Evolutionary conservation across 495 filamentous ascomycete genomes (phyloP).

Genomic region (Daldinia grandis): DNA sequence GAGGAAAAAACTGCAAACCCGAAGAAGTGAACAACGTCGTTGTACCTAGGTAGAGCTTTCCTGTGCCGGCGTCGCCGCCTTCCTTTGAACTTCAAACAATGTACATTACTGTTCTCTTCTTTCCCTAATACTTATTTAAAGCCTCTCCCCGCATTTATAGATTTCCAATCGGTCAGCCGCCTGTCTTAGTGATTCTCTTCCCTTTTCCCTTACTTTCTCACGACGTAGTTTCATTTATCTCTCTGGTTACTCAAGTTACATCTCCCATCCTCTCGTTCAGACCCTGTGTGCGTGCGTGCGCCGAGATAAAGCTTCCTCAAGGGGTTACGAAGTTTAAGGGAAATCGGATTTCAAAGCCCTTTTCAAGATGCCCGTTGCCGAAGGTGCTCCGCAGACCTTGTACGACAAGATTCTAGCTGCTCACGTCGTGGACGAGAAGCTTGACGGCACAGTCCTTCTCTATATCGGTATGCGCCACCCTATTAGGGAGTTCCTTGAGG

Average conservation of each 20-base stretch:
- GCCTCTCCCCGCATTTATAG: constrained; percentile 37
- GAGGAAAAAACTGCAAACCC: constrained; percentile 12
- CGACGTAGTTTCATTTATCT: not conserved
- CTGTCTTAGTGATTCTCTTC: not conserved
- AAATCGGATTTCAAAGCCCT: constrained; percentile 9
- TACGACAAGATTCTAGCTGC: constrained; percentile 97
- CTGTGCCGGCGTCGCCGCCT: constrained; percentile 25
- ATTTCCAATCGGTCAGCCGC: constrained; percentile 16
- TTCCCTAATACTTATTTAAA: constrained; percentile 28
- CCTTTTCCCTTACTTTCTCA: constrained; percentile 1
- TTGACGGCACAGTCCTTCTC: constrained; percentile 88
- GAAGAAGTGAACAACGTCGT: constrained; percentile 3
- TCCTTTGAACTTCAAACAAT: constrained; percentile 22
- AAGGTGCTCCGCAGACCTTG: constrained; percentile 81
- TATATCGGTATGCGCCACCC: constrained; percentile 76
- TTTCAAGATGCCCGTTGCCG: constrained; percentile 79
- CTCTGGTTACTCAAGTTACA: too few relatives aligned
- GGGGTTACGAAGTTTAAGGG: constrained; percentile 17
- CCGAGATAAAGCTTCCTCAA: constrained; percentile 5
- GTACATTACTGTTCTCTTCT: constrained; percentile 13
- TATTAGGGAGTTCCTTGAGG: constrained; percentile 6
- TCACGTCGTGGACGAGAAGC: constrained; percentile 93
- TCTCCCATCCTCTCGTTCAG: not conserved
- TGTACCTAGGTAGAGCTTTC: constrained; percentile 27
- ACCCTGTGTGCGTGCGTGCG: not conserved